Base-by-base conservation (phyloP, 116 monocot species). In the Iris pallida region DNA sequence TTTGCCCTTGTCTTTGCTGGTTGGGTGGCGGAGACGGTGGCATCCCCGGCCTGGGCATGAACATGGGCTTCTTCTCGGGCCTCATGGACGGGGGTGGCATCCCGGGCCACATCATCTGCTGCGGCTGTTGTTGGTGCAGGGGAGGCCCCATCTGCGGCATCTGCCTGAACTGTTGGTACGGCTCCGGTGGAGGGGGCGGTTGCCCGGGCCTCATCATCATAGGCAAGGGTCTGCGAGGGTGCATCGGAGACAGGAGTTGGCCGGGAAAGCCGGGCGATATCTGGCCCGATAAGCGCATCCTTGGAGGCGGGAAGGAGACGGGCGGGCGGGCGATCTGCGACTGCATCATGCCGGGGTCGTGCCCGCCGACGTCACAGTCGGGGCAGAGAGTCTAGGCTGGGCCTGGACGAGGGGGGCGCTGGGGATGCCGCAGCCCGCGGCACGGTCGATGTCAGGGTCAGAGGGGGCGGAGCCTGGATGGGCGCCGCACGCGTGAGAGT, bases 271-370 rank as follows among this genome's bases (percentile, higher is more conserved):
- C 77, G 30, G 30, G 30, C 12, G 57, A 55, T 70, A 55, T 71
- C 45, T 68, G 68, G 12, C 66, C 66, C 6, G 88, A 81, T 0
- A 85, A 85, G 4, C 45, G 63, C 4, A 41, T n/a, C 16, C 55
- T 17, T 42, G 71, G 30, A 30, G 30, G 79, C 62, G 82, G 83
- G 56, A 88, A 92, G 4, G 88, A 71, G 42, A 86, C 46, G 0
- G 83, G 92, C 4, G 88, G 86, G 0, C 94, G 75, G 41, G 82
- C 59, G 47, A 89, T 64, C 54, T 90, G 90, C 4, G 94, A 90
- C 71, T 87, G 90, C 94, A 94, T 94, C 94, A 90, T 87, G 59
- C 80, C 90, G 6, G 94, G 94, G 6, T 87, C 87, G 0, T 90
- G 94, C 0, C 90, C 94, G 11, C 94, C 94, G 14, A 90, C 82